phyloP scores from a whole-genome alignment of 164 flowering plant genomes.

The Buxus sempervirens region DNA sequence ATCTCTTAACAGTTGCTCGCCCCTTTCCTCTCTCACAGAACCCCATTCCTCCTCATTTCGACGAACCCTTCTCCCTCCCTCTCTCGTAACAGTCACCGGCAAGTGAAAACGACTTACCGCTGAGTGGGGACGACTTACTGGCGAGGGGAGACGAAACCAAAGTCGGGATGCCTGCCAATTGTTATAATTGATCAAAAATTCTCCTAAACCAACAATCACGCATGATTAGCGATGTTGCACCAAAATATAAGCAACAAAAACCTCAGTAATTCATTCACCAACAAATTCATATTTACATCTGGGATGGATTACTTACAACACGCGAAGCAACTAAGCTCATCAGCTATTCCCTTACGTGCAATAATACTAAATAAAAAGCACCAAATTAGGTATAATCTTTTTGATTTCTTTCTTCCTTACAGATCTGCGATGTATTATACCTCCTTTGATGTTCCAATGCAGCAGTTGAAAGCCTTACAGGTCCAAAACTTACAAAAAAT shows the following conservation, averaged over 20 bases:
- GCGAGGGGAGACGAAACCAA: too few relatives aligned
- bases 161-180: conserved; percentile 32
- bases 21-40: too few relatives aligned
- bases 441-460: neutral
- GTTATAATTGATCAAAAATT: conserved; percentile 11
- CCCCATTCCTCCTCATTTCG: too few relatives aligned
- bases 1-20: too few relatives aligned
- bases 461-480: too few relatives aligned
- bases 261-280: conserved; percentile 3
- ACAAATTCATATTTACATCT: neutral
- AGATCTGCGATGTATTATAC: neutral
- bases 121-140: too few relatives aligned
- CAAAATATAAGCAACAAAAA: conserved; percentile 8
- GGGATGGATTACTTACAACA: neutral
- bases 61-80: too few relatives aligned
- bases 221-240: neutral
- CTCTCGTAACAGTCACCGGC: too few relatives aligned
- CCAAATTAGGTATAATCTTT: conserved; percentile 6
- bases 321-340: conserved; percentile 2
- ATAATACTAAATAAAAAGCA: neutral
- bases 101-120: too few relatives aligned
- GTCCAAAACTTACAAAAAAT: too few relatives aligned
- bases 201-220: neutral
- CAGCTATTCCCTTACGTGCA: conserved; percentile 1
- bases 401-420: neutral